Conservation (phyloP, 192 early-diverging fungal species). For the Cetraspora pellucida region DNA sequence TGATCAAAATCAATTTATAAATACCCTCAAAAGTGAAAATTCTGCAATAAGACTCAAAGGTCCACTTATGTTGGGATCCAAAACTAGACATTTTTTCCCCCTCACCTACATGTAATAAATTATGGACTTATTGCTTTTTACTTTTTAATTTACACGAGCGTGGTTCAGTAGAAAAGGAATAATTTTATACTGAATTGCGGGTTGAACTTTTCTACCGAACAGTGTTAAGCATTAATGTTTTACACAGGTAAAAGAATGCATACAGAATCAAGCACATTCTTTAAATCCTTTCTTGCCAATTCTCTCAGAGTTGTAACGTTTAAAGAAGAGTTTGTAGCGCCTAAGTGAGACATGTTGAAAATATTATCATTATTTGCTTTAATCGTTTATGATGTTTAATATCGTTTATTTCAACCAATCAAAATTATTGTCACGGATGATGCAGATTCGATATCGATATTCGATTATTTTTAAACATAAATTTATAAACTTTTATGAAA, state of each 20-base stretch:
- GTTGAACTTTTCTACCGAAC: neutral
- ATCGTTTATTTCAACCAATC: too few species aligned
- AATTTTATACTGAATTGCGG: neutral
- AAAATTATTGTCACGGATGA: too few species aligned
- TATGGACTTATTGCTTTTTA: too few species aligned
- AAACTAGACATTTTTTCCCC: slow-evolving; percentile 86
- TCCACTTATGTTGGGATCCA: slow-evolving; percentile 83
- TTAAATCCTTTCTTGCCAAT: slow-evolving; percentile 61
- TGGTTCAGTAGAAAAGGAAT: neutral
- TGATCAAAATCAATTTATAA: neutral
- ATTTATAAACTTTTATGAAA: too few species aligned
- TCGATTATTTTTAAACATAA: too few species aligned
- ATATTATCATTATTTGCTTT: too few species aligned
- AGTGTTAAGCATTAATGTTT: neutral
- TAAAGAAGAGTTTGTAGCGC: slow-evolving; percentile 42
- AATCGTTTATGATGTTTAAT: too few species aligned
- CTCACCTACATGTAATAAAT: slow-evolving; percentile 60
- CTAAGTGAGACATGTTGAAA: too few species aligned
- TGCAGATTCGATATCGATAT: too few species aligned
- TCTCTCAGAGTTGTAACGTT: slow-evolving; percentile 64
- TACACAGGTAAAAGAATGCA: neutral
- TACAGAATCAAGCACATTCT: slow-evolving; percentile 79
- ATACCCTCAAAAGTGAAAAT: slow-evolving; percentile 80
- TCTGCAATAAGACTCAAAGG: slow-evolving; percentile 87
- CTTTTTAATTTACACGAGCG: too few species aligned